Base-by-base conservation (phyloP, 805 yeast species). In the Monosporozyma solicola region DNA sequence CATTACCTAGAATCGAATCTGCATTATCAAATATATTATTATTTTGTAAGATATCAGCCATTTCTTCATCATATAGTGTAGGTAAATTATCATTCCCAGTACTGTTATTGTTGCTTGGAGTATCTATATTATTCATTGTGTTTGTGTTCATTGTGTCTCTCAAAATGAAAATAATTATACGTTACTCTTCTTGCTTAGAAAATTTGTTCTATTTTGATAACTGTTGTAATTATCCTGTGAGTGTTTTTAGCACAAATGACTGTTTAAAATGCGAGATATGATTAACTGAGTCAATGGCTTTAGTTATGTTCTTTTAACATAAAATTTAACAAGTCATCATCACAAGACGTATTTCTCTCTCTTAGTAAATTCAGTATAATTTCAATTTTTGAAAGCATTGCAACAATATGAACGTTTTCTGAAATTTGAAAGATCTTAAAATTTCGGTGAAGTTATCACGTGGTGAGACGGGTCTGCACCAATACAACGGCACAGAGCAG, bases 31-130 rank as follows among this genome's bases (percentile, higher is more conserved):
- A 20, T 31, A 24, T 8, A 9, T 31, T 29, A 16, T 48, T 39
- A 39, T 48, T 33, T 22, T 58, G 59, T 37, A 61, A 41, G 11
- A 61, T 57, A 35, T 61, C 59, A 27, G 61, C 65, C n/a, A 64
- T 54, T 33, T 63, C 67, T 3, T 62, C 64, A 48, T 63, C 65
- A 52, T 63, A 61, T 24, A 64, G 49, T 24, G 53, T 49, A 11
- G 61, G 59, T 13, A 54, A n/a, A 24, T 51, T 51, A 5, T 47
- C 29, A 7, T 35, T 20, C 10, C 22, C 95, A 3, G 89, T 85
- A 16, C n/a, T 20, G 10, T 49, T 16, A 9, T 29, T 29, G 22
- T 45, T 13, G 8, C 5, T 27, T 5, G 6, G 6, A 29, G 29
- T 45, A 16, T 13, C 15, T 8, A 4, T 43, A 25, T 43, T 43